Evolutionary conservation across 768 basidiomycete species (phyloP), one percentile per base, ranked within the genome.

Genomic region (Serendipita sp.): DNA sequence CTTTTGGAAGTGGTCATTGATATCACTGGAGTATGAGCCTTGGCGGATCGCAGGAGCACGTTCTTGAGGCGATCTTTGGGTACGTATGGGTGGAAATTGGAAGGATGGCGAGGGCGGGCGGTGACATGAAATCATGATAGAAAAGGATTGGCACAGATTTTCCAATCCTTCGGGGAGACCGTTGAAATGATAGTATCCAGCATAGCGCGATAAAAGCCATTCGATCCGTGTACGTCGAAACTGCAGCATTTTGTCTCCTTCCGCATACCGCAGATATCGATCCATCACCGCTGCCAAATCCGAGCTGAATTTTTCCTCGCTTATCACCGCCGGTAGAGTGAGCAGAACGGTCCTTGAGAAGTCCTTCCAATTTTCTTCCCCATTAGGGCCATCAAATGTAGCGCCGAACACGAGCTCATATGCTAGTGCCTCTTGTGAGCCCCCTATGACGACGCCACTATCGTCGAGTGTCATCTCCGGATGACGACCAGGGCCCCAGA

Each of bases 371-470:
- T 43, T 65, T 69, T 58, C 67, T 65, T 60, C 67, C 60, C 29
- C 71, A 65, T 71, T 33, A n/a, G 52, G 53, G 34, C 53, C 62
- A 43, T 74, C 63, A 70, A 86, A 88, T 13, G 82, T 83, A 0
- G 88, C 90, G 11, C 80, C 85, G 70, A 92, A 92, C 11, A 89
- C 83, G 10, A 82, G 75, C 73, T 92, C 91, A 69, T 94, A 91
- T 0, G 86, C 74, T 3, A 93, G 77, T 0, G 91, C 88, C 71
- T 91, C 90, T 44, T 83, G 80, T 0, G 83, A 84, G 11, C 89
- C 90, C 58, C 81, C 83, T 68, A 80, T 77, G 37, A 91, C 76
- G 8, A 68, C 71, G 1, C 67, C 72, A 64, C 76, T 73, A 37
- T 64, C 70, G 62, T 72, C 75, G 62, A 76, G 66, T n/a, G 80